Evolutionary conservation across 345 rosid species (phyloP), one percentile per base, ranked within the genome.

Genomic region (Lepidium didymum): DNA sequence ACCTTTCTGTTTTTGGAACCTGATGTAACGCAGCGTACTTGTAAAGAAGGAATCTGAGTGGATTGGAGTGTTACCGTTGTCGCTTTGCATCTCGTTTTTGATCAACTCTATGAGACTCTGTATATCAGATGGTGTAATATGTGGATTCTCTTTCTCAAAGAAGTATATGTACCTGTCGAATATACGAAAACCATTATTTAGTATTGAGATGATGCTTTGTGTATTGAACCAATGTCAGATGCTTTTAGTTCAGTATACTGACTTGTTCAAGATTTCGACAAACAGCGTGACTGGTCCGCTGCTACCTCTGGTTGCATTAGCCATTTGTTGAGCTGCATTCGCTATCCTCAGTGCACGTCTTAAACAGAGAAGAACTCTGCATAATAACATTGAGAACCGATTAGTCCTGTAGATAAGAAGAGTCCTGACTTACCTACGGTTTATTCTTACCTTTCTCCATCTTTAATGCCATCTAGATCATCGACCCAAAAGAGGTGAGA

Each of bases 401-500:
- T 46, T 12, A 59, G 21, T 47, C 16, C 8, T 51, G 37, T 46
- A 14, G 27, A 42, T 31, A 13, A 6, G 8, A 46, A 45, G 63
- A 67, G 44, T 15, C 34, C 1, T 31, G 13, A 54, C 44, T 35
- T 42, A 14, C 19, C 43, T 4, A 60, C 27, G 27, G 52, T n/a
- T 38, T 25, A 37, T 25, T 53, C 56, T 52, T 46, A 92, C 98
- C 96, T 87, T 77, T 92, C 98, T 53, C 92, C 98, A 64, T 89
- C 91, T 79, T 77, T 86, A 56, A 82, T 63, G 66, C 85, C 87
- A 64, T 80, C 89, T 14, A 62, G 79, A 78, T 77, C 85, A 60
- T 92, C 88, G 12, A 85, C 83, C 98, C 98, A 92, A 62, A 92
- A 92, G 59, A 92, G 96, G 78, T 89, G 96, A 29, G 98, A 85